Percentiles rank a stretch among this genome's conserved stretches.
These are phyloP conservation scores for Mycena metata DNA, from an alignment of 768 basidiomycete genomes.

Conservation along the genomic window DNA sequence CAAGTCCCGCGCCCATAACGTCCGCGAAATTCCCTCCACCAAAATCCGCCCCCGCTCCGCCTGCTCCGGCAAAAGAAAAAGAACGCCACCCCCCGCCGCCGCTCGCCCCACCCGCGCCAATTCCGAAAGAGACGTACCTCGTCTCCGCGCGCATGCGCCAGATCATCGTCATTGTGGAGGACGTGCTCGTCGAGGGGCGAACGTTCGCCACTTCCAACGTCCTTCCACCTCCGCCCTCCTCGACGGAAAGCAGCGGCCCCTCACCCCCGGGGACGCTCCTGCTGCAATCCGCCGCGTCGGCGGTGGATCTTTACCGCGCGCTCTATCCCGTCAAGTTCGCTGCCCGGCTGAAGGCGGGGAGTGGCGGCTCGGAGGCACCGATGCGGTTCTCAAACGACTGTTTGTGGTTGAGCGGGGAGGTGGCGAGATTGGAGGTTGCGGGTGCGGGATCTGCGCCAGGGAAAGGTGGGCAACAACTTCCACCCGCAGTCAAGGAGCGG, in stretches of 20 bases:
- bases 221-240: constrained; percentile 49
- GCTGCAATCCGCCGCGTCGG: constrained; percentile 70
- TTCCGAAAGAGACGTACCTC: constrained; percentile 67
- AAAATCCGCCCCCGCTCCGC: constrained; percentile 38
- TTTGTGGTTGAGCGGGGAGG: constrained; percentile 70
- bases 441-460: constrained; percentile 20
- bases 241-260: constrained; percentile 40
- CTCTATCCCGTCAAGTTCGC: constrained; percentile 78
- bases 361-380: constrained; percentile 55
- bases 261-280: constrained; percentile 67
- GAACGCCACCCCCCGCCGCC: constrained; percentile 26
- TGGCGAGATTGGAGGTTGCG: constrained; percentile 56
- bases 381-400: constrained; percentile 91
- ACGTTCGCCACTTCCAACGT: constrained; percentile 71
- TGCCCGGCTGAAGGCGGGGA: constrained; percentile 57
- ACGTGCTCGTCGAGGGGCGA: constrained; percentile 75
- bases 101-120: constrained; percentile 40
- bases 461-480: constrained; percentile 13
- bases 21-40: constrained; percentile 37
- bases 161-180: constrained; percentile 69
- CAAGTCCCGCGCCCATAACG: constrained; percentile 12
- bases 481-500: constrained; percentile 55
- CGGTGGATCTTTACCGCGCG: constrained; percentile 85
- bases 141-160: constrained; percentile 71
- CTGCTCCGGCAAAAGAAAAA: constrained; percentile 34